Base-by-base conservation (phyloP, 2,329 filamentous ascomycete genomes). In the Lecanicillium sp. region DNA sequence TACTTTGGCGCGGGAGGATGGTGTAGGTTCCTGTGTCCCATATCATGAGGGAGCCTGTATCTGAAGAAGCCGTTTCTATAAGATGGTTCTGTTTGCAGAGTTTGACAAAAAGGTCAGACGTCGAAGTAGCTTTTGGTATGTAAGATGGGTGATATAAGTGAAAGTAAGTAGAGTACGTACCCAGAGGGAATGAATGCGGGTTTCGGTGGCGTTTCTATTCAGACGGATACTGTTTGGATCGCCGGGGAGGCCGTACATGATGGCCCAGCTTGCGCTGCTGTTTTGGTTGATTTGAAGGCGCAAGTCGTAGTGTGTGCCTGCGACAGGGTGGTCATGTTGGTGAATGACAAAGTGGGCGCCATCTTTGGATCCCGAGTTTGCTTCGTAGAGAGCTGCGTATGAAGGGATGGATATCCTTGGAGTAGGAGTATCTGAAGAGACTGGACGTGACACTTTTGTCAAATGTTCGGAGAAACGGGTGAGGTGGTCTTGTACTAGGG, bases 321-420 rank as follows among this genome's bases (percentile, higher is more conserved):
- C 78, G 31, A 83, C 55, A 2, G 81, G 82, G 52, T 85, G 81
- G 51, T 84, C 80, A 52, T 86, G 80, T 51, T 86, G 80, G 54
- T 85, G 80, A 28, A 85, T 69, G 37, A 85, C 74, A 51, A 85
- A 85, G 53, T 80, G 76, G 8, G 65, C 60, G 14, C 67, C 67
- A 13, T 40, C 31, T 4, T 42, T 29, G 32, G 41, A 58, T 14
- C 54, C 57, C 2, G 47, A 49, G 33, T 57, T 57, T n/a, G 38
- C 35, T 4, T 48, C 44, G 40, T 68, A 71, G 7, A 70, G 57
- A 8, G 49, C 43, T 4, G 49, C 44, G 47, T 65, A 69, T 3
- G 38, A 40, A 2, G 48, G 17, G 15, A 68, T 48, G 13, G 63
- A 41, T 4, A 70, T 51, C n/a, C 33, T 20, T 4, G 33, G 41